A percentile compares a stretch with the other conserved stretches of the same genome.
Conservation (phyloP, 2,329 filamentous ascomycete species). For the Phaeosphaeria sp. region DNA sequence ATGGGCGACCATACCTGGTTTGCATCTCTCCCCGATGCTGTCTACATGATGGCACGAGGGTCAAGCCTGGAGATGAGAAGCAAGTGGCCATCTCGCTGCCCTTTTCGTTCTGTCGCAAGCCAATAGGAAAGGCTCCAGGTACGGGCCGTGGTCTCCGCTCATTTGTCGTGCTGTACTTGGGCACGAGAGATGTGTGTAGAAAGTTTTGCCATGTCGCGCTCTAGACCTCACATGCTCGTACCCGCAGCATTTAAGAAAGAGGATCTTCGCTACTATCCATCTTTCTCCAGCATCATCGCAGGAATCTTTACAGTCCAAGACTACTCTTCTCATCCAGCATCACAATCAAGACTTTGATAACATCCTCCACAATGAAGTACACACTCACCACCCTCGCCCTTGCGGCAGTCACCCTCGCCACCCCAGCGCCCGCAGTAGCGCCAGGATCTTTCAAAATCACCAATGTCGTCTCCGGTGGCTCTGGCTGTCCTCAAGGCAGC, state of each 20-base stretch:
- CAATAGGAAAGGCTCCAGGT: constrained; percentile 18
- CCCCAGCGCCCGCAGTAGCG: constrained; percentile 19
- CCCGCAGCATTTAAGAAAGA: constrained; percentile 34
- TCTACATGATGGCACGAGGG: constrained; percentile 12
- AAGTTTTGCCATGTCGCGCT: constrained; percentile 15
- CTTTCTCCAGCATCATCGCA: constrained; percentile 8
- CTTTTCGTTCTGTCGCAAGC: constrained; percentile 5
- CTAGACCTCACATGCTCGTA: constrained; percentile 33
- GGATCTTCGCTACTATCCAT: constrained; percentile 24
- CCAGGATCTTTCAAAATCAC: constrained; percentile 42
- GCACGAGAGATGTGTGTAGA: constrained; percentile 16
- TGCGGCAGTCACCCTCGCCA: constrained; percentile 29
- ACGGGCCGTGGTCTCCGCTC: constrained; percentile 28
- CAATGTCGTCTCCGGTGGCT: constrained; percentile 40
- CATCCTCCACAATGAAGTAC: constrained; percentile 33
- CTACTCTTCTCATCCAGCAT: not conserved
- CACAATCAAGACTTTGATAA: not conserved
- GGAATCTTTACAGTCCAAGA: not conserved
- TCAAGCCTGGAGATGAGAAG: constrained; percentile 19
- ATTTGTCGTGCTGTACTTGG: constrained; percentile 7
- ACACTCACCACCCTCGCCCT: constrained; percentile 30
- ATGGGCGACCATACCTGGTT: constrained; percentile 27
- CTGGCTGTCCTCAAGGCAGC: constrained; percentile 45
- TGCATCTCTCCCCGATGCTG: constrained; percentile 16
- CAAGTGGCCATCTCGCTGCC: constrained; percentile 27